Conservation (phyloP, 73 alveolate species). For the Paramecium tetraurelia region DNA sequence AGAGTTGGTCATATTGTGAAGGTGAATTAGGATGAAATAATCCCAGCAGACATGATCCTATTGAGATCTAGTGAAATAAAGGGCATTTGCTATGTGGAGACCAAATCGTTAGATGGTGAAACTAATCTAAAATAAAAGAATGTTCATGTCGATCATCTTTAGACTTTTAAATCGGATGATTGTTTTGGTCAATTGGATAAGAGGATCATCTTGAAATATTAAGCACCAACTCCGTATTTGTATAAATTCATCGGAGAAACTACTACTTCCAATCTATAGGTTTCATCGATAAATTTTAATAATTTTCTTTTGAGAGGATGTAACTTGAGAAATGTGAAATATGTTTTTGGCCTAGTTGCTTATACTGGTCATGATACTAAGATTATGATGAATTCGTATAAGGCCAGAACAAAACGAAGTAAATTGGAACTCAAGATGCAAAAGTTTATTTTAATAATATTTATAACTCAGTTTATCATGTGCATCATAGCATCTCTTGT, state of each 20-base stretch:
- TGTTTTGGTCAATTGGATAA: conserved; percentile 16
- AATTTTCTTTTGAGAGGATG: conserved; percentile 89
- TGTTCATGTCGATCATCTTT: conserved; percentile 27
- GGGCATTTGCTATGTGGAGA: conserved; percentile 90
- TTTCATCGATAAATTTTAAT: conserved; percentile 64
- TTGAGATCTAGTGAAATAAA: conserved; percentile 80
- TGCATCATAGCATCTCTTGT: conserved; percentile 53
- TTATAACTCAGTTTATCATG: conserved; percentile 4
- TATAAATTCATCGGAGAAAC: conserved; percentile 52
- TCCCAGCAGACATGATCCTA: conserved; percentile 91
- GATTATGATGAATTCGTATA: conserved; percentile 81
- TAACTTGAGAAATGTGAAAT: conserved; percentile 84
- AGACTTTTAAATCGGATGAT: conserved; percentile 26
- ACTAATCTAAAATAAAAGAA: conserved; percentile 86
- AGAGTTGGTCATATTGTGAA: conserved; percentile 82
- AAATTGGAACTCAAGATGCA: conserved; percentile 53
- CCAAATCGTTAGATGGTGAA: conserved; percentile 97
- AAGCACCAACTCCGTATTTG: conserved; percentile 51
- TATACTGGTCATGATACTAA: conserved; percentile 94
- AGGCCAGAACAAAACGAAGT: conserved; percentile 50
- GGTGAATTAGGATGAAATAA: conserved; percentile 80
- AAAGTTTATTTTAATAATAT: conserved; percentile 27
- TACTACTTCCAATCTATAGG: neutral
- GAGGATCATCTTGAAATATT: conserved; percentile 20
- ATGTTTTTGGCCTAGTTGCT: conserved; percentile 79